Base-by-base conservation (phyloP, 345 rosid species). In the Pistacia vera region DNA sequence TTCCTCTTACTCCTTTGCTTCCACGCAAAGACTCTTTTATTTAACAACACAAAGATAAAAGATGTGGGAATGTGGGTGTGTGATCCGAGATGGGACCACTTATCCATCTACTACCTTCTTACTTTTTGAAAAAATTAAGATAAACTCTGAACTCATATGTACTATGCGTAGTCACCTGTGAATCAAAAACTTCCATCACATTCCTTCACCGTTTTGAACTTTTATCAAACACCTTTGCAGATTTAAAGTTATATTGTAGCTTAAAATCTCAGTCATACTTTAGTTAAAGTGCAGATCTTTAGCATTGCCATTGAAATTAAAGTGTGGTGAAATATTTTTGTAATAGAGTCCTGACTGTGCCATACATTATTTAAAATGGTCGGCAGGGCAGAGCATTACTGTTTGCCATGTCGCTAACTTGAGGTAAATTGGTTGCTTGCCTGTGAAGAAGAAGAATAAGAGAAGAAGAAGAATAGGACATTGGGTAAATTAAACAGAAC, bases 81-180 rank as follows among this genome's bases (percentile, higher is more conserved):
- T 10, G 77, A 82, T 89, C 88, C 85, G 63, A 80, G 78, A 79
- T 75, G 81, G 90, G 91, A 86, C 93, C 94, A 84, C 79, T 62
- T 14, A 70, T 67, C 64, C 33, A 30, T 30, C 33, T 30, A 30
- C 33, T 30, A 30, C 33, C 33, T 30, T 30, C 33, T 30, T 30
- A 30, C 33, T 30, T 30, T 30, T 1, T 2, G 3, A 30, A 30
- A 30, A 30, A 30, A 30, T 30, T 30, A 30, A 25, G 25, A 25
- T 25, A 25, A 30, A 30, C 33, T 2, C 33, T 30, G 3, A 30
- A 30, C 33, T 30, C 33, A 30, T 30, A 30, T 30, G 33, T 30
- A 30, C 33, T 30, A 30, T 30, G 33, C 33, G 33, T 30, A 30
- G 3, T 30, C 33, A 30, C 33, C 33, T 30, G 33, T 30, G 33